Base-by-base conservation (phyloP, 306 rosid genomes). In the Inga laurina region DNA sequence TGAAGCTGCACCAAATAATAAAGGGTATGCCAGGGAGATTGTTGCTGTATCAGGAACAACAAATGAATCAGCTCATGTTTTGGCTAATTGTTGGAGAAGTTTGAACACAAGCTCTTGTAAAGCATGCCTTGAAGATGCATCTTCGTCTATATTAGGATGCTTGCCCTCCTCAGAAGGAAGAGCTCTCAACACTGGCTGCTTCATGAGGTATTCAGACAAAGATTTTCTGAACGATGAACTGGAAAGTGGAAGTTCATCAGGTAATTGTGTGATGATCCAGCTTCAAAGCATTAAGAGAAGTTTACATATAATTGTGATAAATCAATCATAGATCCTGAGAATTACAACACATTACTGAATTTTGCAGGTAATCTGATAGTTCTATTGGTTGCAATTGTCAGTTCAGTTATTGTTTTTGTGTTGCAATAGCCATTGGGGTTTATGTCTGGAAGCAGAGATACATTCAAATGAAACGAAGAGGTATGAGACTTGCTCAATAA, bases 81-180 rank as follows among this genome's bases (percentile, higher is more conserved):
- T 96, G 85, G 97, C 92, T 71, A 85, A 93, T 86, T 96, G 99
- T 85, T 96, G 99, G 98, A 90, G 82, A 84, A 91, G 52, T 72
- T 85, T 96, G 88, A 85, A 90, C 81, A 34, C 88, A 65, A 94
- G 86, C 48, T 86, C 97, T 76, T 96, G 99, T 81, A 88, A 74
- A 64, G 80, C 88, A 9, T 96, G 99, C 83, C 90, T 96, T 83
- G 87, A 93, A 82, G 87, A 89, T 71, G 99, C 98, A 22, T 87
- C 93, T 22, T 73, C 88, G 35, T 86, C 97, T 5, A 75, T 93
- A 21, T 72, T 88, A 78, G 80, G 83, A 62, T 96, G 99, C 83
- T 90, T 96, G 84, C 99, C 99, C 18, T 82, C 81, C 87, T 86
- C 94, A 0, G 97, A 96, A 83, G 99, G 95, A 19, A 84, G 98